These are phyloP conservation scores for Yarrowia sp. DNA, from an alignment of 805 yeast genomes.

Conservation along the genomic window DNA sequence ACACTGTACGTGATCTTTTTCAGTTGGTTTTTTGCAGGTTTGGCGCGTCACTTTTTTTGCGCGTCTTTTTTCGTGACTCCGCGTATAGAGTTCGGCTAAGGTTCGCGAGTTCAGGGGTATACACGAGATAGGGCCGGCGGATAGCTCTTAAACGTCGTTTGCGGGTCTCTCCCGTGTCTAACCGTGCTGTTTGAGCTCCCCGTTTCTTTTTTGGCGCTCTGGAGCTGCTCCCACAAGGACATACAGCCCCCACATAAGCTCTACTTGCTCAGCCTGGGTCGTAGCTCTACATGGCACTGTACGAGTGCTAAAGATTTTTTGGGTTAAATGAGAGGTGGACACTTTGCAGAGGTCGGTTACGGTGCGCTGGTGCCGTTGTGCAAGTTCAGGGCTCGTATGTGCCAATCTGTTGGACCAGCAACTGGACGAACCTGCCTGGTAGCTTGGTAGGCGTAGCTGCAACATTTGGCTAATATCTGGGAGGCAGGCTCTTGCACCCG, in stretches of 20 bases:
- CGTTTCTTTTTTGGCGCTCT: background rate
- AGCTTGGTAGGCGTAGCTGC: too few species aligned
- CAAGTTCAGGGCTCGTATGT: too few species aligned
- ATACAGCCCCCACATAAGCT: background rate
- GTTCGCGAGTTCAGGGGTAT: slow-evolving; percentile 10
- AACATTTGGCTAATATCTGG: too few species aligned
- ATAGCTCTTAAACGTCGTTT: background rate
- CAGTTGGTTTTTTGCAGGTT: slow-evolving; percentile 15
- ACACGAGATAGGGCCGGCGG: background rate
- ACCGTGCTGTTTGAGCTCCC: too few species aligned
- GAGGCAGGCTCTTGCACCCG: too few species aligned
- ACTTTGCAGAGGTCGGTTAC: background rate
- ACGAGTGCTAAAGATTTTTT: background rate
- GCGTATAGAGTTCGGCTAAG: background rate
- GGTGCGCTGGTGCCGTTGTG: background rate
- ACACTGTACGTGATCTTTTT: slow-evolving; percentile 7
- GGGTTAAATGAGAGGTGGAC: background rate
- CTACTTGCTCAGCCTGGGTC: background rate
- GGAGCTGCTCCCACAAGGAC: too few species aligned
- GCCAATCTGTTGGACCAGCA: too few species aligned
- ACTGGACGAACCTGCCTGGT: too few species aligned
- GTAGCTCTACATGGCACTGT: background rate
- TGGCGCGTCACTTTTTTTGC: background rate
- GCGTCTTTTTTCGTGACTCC: slow-evolving; percentile 25
- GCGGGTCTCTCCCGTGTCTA: background rate